Percentiles rank a stretch among this genome's conserved stretches.
phyloP scores from a whole-genome alignment of 176 grass and related monocot genomes.

The Cenchrus fungigraminus region DNA sequence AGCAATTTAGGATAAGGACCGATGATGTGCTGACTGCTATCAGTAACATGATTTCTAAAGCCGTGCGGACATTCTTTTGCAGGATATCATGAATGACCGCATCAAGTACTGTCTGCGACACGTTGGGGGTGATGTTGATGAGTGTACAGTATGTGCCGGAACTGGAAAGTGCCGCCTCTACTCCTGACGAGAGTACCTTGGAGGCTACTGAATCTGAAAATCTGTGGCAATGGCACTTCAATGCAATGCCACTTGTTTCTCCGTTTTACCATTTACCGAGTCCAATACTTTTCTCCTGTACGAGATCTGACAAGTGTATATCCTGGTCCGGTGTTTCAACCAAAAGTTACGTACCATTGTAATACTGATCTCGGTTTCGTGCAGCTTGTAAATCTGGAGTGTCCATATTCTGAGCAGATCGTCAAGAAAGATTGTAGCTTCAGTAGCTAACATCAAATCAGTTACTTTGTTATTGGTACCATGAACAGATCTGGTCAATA shows the following conservation, averaged over 20 bases:
- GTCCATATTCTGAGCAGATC: background rate
- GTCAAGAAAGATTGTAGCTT: background rate
- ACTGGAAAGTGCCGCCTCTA: constrained; percentile 78
- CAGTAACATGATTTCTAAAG: background rate
- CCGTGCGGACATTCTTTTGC: constrained; percentile 12
- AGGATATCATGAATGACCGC: constrained; percentile 92
- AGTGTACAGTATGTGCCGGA: constrained; percentile 76
- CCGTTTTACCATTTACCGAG: background rate
- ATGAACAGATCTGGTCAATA: background rate
- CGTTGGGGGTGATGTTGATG: constrained; percentile 62
- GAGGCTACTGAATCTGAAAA: background rate
- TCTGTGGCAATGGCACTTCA: background rate
- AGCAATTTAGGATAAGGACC: background rate
- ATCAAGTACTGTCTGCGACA: constrained; percentile 87
- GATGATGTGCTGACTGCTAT: background rate
- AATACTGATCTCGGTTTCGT: background rate
- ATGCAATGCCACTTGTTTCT: background rate
- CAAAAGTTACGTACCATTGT: background rate
- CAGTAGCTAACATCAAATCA: background rate
- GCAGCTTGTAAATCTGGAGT: constrained; percentile 20
- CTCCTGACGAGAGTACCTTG: constrained; percentile 28
- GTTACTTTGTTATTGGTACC: background rate
- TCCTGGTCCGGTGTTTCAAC: background rate
- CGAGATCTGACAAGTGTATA: background rate
- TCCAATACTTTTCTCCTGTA: background rate